Percentiles rank a stretch among this genome's conserved stretches.
Evolutionary conservation across 2,329 filamentous ascomycete species (phyloP).

Genomic region (Aspergillus candidus): DNA sequence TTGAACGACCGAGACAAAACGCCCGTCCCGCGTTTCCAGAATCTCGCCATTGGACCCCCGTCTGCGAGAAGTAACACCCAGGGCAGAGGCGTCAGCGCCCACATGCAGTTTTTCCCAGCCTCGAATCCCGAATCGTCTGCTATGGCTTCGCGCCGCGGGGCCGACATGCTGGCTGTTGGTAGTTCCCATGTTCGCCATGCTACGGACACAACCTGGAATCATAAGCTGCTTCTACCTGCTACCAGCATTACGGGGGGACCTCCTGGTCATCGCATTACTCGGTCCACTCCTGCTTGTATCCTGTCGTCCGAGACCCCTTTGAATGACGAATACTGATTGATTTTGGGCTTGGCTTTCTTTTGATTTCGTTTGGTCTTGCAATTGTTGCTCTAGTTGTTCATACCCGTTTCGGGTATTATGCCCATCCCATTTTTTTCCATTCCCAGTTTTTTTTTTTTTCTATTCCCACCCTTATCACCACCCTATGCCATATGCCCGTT

Average conservation of each 20-base stretch:
- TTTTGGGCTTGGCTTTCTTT: no score
- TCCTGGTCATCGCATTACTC: constrained; percentile 16
- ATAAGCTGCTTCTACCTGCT: constrained; percentile 10
- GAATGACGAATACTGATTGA: neutral
- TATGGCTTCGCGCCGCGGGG: constrained; percentile 13
- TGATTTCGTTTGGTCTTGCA: no score
- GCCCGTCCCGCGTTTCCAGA: neutral
- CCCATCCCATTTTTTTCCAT: no score
- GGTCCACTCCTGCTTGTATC: constrained; percentile 18
- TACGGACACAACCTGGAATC: constrained; percentile 8
- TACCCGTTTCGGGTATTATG: no score
- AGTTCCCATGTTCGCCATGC: constrained; percentile 1
- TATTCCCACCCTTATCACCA: no score
- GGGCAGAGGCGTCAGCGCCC: neutral
- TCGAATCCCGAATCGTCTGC: constrained; percentile 2
- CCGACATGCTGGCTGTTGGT: constrained; percentile 1
- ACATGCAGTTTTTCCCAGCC: no score
- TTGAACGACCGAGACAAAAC: constrained; percentile 8
- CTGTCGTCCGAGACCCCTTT: constrained; percentile 6
- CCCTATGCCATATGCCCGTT: no score
- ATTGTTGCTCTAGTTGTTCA: no score
- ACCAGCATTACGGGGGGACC: constrained; percentile 2
- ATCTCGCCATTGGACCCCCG: constrained; percentile 1
- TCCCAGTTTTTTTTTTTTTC: no score
- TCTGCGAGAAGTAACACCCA: neutral